These are phyloP conservation scores for Picocystis sp. DNA, from an alignment of 163 green algal genomes.

Conservation along the genomic window DNA sequence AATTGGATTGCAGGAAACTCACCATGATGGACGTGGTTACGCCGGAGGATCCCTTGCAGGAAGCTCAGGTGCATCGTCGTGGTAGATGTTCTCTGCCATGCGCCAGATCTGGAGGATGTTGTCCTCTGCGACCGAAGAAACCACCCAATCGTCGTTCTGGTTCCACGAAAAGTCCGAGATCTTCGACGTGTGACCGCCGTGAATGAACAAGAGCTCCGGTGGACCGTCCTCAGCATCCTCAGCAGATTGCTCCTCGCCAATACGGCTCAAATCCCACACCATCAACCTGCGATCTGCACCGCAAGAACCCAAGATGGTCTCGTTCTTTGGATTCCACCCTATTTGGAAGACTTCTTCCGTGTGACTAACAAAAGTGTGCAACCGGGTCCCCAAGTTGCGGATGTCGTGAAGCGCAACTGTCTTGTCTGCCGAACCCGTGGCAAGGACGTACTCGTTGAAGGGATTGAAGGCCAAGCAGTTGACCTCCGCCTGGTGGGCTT, in stretches of 20 bases:
- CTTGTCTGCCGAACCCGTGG: conserved; percentile 83
- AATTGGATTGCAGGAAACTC: too few relatives aligned
- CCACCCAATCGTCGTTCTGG: conserved; percentile 83
- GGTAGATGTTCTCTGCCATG: conserved; percentile 74
- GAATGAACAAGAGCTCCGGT: conserved; percentile 97
- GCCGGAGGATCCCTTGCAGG: too few relatives aligned
- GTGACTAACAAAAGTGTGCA: conserved; percentile 85
- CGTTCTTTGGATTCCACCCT: conserved; percentile 83
- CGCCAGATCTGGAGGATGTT: conserved; percentile 98
- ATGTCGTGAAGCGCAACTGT: conserved; percentile 77
- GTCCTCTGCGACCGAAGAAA: conserved; percentile 90
- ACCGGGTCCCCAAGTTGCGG: conserved; percentile 59
- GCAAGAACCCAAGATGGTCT: conserved; percentile 85
- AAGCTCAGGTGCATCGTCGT: not conserved
- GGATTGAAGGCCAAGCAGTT: conserved; percentile 99
- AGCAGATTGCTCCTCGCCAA: conserved; percentile 78
- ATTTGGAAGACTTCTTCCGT: conserved; percentile 94
- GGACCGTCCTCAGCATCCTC: conserved; percentile 95
- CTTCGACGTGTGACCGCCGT: conserved; percentile 95
- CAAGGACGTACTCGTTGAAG: conserved; percentile 86
- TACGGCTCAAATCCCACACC: conserved; percentile 90
- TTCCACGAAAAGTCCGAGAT: conserved; percentile 93
- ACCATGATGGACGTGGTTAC: too few relatives aligned
- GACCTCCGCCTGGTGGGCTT: conserved; percentile 73
- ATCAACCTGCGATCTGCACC: conserved; percentile 86